Evolutionary conservation across 2,329 filamentous ascomycete species (phyloP).

Genomic region (Atkinsonella texensis): DNA sequence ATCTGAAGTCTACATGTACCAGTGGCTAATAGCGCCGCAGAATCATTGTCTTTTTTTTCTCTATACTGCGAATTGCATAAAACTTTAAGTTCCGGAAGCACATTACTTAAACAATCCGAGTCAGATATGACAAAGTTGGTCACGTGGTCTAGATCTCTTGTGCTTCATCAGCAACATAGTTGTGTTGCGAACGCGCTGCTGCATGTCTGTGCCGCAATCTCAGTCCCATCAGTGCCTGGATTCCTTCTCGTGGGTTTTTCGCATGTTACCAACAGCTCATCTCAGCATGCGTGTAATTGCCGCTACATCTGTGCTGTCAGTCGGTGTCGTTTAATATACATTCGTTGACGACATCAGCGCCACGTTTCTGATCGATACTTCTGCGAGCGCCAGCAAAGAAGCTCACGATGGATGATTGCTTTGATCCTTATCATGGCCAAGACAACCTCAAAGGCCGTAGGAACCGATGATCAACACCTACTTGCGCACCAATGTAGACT

Average conservation of each 20-base stretch:
- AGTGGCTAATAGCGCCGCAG: constrained; percentile 5
- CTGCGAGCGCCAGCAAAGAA: constrained; percentile 32
- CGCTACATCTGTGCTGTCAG: constrained; percentile 31
- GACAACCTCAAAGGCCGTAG: too few species aligned
- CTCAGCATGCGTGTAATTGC: constrained; percentile 39
- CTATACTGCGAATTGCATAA: constrained; percentile 27
- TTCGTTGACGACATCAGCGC: constrained; percentile 29
- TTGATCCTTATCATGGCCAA: constrained; percentile 36
- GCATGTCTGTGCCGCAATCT: constrained; percentile 21
- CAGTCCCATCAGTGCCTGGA: constrained; percentile 17
- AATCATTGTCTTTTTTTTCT: constrained; percentile 38
- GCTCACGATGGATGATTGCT: constrained; percentile 41
- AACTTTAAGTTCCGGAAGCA: constrained; percentile 30
- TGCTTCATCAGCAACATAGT: constrained; percentile 39
- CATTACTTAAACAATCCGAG: constrained; percentile 41
- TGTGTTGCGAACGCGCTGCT: constrained; percentile 40
- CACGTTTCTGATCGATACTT: constrained; percentile 37
- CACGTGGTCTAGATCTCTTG: constrained; percentile 40
- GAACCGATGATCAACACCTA: too few species aligned
- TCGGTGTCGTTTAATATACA: constrained; percentile 27
- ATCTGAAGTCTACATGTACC: background rate
- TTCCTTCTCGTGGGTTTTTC: background rate
- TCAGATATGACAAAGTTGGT: constrained; percentile 34
- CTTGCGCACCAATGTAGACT: constrained; percentile 15
- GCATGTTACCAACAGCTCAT: constrained; percentile 5